Conservation (phyloP, 306 rosid genomes). For the Trichosanthes truncata region DNA sequence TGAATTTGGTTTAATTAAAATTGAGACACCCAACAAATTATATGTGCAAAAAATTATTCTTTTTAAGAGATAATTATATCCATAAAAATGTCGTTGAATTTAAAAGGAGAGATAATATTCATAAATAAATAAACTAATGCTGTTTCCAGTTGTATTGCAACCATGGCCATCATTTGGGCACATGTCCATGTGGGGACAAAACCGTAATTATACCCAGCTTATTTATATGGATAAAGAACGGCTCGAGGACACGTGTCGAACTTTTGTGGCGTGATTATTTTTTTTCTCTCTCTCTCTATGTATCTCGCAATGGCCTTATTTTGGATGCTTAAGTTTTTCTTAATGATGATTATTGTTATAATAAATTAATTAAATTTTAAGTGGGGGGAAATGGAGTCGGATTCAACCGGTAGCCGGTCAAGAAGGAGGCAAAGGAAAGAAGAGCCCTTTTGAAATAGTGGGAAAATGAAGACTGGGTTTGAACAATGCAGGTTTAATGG, state of each 20-base stretch:
- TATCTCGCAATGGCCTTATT: neutral
- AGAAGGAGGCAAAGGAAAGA: neutral
- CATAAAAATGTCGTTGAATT: conserved; percentile 4
- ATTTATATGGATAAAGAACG: neutral
- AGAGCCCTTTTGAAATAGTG: conserved; percentile 19
- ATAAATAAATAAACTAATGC: neutral
- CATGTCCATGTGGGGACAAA: neutral
- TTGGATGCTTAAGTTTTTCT: neutral
- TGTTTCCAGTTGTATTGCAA: conserved; percentile 8
- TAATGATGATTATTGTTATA: neutral
- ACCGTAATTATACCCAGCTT: neutral
- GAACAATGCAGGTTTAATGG: conserved; percentile 16
- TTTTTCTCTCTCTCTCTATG: neutral
- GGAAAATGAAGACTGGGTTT: conserved; percentile 21
- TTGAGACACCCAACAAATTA: neutral
- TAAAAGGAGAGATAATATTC: neutral
- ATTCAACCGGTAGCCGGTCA: conserved; percentile 25
- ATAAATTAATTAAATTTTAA: neutral
- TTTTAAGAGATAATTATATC: neutral
- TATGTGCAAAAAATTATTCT: neutral
- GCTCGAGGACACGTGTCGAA: neutral
- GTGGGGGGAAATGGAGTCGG: neutral
- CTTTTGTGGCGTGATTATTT: conserved; percentile 4
- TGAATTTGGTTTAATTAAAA: neutral
- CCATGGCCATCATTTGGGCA: neutral